Evolutionary conservation across 495 filamentous ascomycete genomes (phyloP), one percentile per base, ranked within the genome.

Genomic region (Acidomyces sp.): DNA sequence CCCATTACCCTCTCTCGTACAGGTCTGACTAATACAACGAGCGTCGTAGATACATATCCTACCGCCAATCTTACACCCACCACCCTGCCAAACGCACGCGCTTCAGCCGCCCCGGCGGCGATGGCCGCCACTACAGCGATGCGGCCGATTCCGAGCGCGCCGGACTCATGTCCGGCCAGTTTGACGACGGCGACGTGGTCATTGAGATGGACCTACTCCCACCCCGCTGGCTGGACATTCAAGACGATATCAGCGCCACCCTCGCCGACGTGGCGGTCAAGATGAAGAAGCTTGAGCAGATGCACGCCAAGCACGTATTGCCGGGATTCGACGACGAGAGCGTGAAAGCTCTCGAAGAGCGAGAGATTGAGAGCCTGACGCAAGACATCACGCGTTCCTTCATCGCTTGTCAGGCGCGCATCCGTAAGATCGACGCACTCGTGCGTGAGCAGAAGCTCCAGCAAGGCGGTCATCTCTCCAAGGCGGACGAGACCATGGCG

Each of bases 161-260:
- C 36, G 82, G 87, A 15, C 79, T 97, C 45, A 80, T 96, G 57
- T 81, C 86, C 44, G 62, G 72, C 6, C 77, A 72, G 32, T 81
- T 86, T 33, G 75, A 82, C 55, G 85, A 94, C 49, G 88, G 86
- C 46, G 90, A 96, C 59, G 81, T 84, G 13, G 75, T 97, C 36
- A 97, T 97, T 49, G 90, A 97, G 67, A 96, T 97, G 90, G 88
- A 95, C 61, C 66, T 93, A 10, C 70, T 97, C 7, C 92, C 90
- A 0, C 90, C 92, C 27, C 78, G 88, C 37, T 97, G 90, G 92
- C 76, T 85, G 42, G 92, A 97, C 62, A 69, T 95, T 41, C 85
- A 84, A 54, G 90, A 95, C 49, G 87, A 96, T 55, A 85, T 96
- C 33, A 77, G 80, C 6, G 84, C 93, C 25, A 57, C 80, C 13